A percentile compares a stretch with the other conserved stretches of the same genome.
phyloP scores from a whole-genome alignment of 768 basidiomycete species.

The Tylopilus felleus region DNA sequence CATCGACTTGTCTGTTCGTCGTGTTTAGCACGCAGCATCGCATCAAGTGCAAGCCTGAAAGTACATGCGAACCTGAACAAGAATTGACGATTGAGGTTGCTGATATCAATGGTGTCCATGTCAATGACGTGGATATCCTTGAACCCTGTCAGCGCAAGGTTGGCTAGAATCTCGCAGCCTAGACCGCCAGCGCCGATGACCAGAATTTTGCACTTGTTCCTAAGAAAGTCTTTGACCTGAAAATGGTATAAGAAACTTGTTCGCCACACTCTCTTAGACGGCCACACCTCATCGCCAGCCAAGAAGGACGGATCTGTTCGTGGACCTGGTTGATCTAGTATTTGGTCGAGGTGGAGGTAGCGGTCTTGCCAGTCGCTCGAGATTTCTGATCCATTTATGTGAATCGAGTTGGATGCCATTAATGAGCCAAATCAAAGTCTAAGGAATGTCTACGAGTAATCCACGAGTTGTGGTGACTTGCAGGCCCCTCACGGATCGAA shows the following conservation, averaged over 20 bases:
- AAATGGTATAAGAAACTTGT: background rate
- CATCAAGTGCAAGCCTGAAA: background rate
- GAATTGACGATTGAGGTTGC: slow-evolving; percentile 97
- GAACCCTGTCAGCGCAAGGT: slow-evolving; percentile 94
- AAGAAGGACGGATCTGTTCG: slow-evolving; percentile 82
- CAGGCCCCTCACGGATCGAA: slow-evolving; percentile 2
- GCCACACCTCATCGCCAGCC: slow-evolving; percentile 75
- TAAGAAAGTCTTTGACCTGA: slow-evolving; percentile 85
- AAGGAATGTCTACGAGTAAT: slow-evolving; percentile 12
- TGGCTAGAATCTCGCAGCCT: slow-evolving; percentile 96
- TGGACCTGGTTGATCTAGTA: slow-evolving; percentile 83
- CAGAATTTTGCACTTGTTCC: slow-evolving; percentile 83
- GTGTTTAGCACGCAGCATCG: background rate
- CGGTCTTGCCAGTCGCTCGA: slow-evolving; percentile 54
- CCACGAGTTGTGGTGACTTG: background rate
- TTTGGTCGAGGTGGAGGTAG: slow-evolving; percentile 82
- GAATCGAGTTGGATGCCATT: slow-evolving; percentile 23
- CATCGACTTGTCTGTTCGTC: slow-evolving; percentile 69
- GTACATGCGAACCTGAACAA: slow-evolving; percentile 72
- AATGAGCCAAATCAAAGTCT: slow-evolving; percentile 10
- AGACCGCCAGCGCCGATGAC: slow-evolving; percentile 98
- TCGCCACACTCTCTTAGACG: background rate
- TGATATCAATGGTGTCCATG: slow-evolving; percentile 99
- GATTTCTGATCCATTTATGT: slow-evolving; percentile 36
- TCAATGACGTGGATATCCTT: slow-evolving; percentile 99